Evolutionary conservation across 208 protist genomes (phyloP).

Genomic region (Zelonia costaricensis): DNA sequence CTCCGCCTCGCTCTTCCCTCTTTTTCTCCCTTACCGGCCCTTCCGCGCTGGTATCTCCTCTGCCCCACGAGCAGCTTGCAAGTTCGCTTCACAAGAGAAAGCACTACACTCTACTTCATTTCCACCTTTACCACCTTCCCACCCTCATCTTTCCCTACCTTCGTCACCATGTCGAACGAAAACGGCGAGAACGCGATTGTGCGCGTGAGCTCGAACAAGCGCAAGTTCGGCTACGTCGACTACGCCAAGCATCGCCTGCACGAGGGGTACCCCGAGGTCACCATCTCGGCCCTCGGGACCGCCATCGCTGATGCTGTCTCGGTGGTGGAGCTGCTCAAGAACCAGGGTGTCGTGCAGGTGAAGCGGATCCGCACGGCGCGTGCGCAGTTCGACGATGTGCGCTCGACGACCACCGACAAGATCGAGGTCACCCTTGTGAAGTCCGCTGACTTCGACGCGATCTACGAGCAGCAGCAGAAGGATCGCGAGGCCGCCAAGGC

Average conservation of each 20-base stretch:
- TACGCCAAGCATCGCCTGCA: conserved; percentile 84
- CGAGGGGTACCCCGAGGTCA: conserved; percentile 64
- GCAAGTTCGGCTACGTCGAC: conserved; percentile 85
- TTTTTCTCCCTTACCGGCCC: too few relatives aligned
- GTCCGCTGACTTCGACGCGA: conserved; percentile 74
- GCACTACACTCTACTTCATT: too few relatives aligned
- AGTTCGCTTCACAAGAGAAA: too few relatives aligned
- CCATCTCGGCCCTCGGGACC: conserved; percentile 79
- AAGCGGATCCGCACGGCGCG: conserved; percentile 86
- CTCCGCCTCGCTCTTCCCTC: too few relatives aligned
- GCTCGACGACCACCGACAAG: conserved; percentile 70
- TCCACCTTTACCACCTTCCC: too few relatives aligned
- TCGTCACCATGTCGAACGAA: conserved; percentile 36
- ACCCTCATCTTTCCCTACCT: too few relatives aligned
- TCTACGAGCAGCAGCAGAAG: conserved; percentile 84
- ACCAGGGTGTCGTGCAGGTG: conserved; percentile 77
- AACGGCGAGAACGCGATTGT: conserved; percentile 53
- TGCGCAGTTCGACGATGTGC: conserved; percentile 60
- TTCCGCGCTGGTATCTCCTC: too few relatives aligned
- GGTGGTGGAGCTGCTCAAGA: conserved; percentile 87
- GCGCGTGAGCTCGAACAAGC: conserved; percentile 74
- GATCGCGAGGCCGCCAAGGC: conserved; percentile 40
- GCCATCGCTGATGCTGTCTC: conserved; percentile 87
- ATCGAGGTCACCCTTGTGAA: conserved; percentile 82
- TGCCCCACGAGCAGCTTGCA: too few relatives aligned